Base-by-base conservation (phyloP, 176 grass and related monocot genomes). In the Tillandsia leiboldiana region DNA sequence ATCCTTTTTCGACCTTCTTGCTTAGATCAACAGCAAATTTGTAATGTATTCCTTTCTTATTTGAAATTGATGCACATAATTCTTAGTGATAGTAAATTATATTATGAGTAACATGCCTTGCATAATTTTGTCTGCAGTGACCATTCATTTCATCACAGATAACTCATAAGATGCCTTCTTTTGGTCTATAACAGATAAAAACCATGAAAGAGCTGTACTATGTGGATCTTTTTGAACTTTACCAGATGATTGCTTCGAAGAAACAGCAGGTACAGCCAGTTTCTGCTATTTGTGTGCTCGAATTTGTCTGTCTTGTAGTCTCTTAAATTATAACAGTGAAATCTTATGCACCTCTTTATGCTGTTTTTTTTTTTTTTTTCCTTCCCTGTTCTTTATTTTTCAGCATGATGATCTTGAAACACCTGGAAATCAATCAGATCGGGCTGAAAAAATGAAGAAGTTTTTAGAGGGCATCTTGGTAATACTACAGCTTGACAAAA, bases 121-220 rank as follows among this genome's bases (percentile, higher is more conserved):
- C 54, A 17, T 14, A 59, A 22, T 22, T 17, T 59, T 17, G 54
- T 59, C 22, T 59, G 15, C 22, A 14, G 12, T 22, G 6, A 18
- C 33, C 54, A 59, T 58, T 79, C 47, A 51, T 64, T 64, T 51
- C 7, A 20, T 53, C 0, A 3, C 67, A 67, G 42, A 42, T 42
- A 51, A 22, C 77, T 33, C 33, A 50, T 58, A 51, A 26, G 54
- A 15, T 58, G 28, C 26, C 2, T 78, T 33, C 29, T 75, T 66
- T 68, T 48, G 29, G 49, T 75, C 51, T 10, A 17, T 64, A 26
- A 79, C 79, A 97, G 93, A 64, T 97, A 51, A 97, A 97, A 78
- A 76, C 9, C 59, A 74, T 92, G 51, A 97, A 90, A 56, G 89
- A 92, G 11, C 64, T 82, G n/a, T 84, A 92, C 76, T 92, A 73